These are phyloP conservation scores for Geranium incanum DNA, from an alignment of 441 rosid genomes.

Conservation along the genomic window DNA sequence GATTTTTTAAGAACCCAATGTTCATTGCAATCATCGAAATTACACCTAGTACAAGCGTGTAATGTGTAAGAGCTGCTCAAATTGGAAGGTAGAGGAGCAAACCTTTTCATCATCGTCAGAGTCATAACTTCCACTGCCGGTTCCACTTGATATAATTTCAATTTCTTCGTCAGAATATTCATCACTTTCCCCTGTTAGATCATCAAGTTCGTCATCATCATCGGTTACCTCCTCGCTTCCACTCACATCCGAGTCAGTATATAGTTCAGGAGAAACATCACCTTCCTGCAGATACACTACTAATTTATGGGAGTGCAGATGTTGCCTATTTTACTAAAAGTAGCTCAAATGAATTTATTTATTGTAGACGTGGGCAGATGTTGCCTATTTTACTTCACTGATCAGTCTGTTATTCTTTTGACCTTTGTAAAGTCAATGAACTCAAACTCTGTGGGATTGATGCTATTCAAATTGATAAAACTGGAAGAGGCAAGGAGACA, in stretches of 20 bases:
- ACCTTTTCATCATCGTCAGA: slow-evolving; percentile 45
- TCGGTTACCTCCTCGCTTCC: slow-evolving; percentile 78
- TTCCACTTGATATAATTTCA: slow-evolving; percentile 28
- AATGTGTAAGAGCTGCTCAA: background rate
- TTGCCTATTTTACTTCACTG: too few relatives aligned
- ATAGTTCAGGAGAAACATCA: slow-evolving; percentile 60
- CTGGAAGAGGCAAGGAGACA: background rate
- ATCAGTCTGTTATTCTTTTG: background rate
- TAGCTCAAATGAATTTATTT: too few relatives aligned
- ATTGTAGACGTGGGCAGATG: too few relatives aligned
- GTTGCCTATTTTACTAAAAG: too few relatives aligned
- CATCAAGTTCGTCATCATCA: slow-evolving; percentile 75
- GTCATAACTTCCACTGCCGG: slow-evolving; percentile 36
- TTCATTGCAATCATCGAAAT: background rate
- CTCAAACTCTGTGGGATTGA: background rate
- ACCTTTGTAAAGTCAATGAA: background rate
- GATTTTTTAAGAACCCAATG: background rate
- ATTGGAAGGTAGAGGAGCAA: slow-evolving; percentile 23
- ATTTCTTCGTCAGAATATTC: slow-evolving; percentile 46
- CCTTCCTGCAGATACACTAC: slow-evolving; percentile 57
- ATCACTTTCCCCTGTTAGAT: slow-evolving; percentile 27
- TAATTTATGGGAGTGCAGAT: slow-evolving; percentile 20
- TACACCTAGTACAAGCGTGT: background rate
- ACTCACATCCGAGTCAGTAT: slow-evolving; percentile 63
- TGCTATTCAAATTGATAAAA: slow-evolving; percentile 3